Conservation (phyloP, 371 early-diverging fungal species). For the Catenaria anguillulae region DNA sequence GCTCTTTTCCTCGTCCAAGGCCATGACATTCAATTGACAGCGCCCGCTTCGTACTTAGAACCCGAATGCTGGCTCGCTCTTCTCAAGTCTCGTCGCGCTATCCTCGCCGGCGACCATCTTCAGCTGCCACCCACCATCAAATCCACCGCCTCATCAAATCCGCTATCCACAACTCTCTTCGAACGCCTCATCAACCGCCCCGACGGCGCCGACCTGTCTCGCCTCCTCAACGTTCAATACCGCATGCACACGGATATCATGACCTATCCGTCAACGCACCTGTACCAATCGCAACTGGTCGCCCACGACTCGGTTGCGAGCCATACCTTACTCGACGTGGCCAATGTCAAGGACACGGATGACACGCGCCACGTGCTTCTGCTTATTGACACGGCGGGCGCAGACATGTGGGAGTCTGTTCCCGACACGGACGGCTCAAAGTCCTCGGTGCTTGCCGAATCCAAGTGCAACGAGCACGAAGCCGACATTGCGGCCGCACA, state of each 20-base stretch:
- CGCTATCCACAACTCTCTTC: constrained; percentile 37
- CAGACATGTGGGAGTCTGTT: constrained; percentile 39
- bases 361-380: constrained; percentile 46
- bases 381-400: constrained; percentile 59
- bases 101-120: constrained; percentile 89
- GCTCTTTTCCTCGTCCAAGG: not conserved
- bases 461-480: constrained; percentile 51
- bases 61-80: constrained; percentile 84
- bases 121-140: constrained; percentile 81
- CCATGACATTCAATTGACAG: not conserved
- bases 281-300: constrained; percentile 46
- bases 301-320: constrained; percentile 49
- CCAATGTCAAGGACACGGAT: constrained; percentile 28
- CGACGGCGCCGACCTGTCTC: constrained; percentile 30
- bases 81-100: constrained; percentile 53
- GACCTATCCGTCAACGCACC: constrained; percentile 48
- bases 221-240: constrained; percentile 67
- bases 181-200: constrained; percentile 68
- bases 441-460: not conserved
- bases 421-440: constrained; percentile 11
- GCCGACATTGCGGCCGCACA: constrained; percentile 46
- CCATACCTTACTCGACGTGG: constrained; percentile 49
- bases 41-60: constrained; percentile 13
- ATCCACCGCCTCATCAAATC: constrained; percentile 9
- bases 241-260: constrained; percentile 76